These are phyloP conservation scores for Kazachstania kunashirensis DNA, from an alignment of 805 yeast genomes.

Conservation along the genomic window DNA sequence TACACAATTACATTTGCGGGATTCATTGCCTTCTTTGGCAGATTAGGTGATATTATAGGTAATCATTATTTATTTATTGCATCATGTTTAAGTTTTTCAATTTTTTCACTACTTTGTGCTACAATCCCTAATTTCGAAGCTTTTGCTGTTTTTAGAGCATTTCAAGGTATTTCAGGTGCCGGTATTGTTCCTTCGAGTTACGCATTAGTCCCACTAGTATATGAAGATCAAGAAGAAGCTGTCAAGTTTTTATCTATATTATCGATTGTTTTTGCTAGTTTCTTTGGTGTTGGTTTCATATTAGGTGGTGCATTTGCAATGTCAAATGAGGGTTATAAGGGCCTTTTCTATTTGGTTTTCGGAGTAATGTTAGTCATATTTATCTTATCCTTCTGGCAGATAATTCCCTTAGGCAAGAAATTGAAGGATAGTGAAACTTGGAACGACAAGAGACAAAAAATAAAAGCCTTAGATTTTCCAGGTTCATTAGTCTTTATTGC, in stretches of 20 bases:
- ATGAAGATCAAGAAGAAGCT: not conserved
- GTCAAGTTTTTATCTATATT: not conserved
- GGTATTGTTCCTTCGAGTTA: constrained; percentile 2
- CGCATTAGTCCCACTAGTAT: not conserved
- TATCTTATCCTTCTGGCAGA: not conserved
- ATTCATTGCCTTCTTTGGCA: constrained; percentile 1
- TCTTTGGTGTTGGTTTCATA: constrained; percentile 1
- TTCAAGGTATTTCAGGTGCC: constrained; percentile 2
- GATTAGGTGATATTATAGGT: constrained; percentile 2
- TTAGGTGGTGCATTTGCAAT: constrained; percentile 2
- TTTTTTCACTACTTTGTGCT: constrained; percentile 1
- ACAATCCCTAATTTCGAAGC: constrained; percentile 2
- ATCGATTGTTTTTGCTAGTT: not conserved
- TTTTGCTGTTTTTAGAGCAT: constrained; percentile 1
- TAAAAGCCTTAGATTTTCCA: not conserved
- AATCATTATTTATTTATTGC: not conserved
- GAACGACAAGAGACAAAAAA: not conserved
- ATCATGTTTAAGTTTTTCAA: not conserved
- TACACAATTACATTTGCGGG: constrained; percentile 2
- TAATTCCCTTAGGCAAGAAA: not conserved
- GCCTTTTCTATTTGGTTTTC: constrained; percentile 1
- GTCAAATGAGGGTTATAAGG: constrained; percentile 2
- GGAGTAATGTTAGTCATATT: not conserved
- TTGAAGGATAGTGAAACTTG: not conserved
- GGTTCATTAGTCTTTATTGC: constrained; percentile 1